phyloP scores from a whole-genome alignment of 225 moss, liverwort and hornwort species.

The Pseudisothecium myosuroides region DNA sequence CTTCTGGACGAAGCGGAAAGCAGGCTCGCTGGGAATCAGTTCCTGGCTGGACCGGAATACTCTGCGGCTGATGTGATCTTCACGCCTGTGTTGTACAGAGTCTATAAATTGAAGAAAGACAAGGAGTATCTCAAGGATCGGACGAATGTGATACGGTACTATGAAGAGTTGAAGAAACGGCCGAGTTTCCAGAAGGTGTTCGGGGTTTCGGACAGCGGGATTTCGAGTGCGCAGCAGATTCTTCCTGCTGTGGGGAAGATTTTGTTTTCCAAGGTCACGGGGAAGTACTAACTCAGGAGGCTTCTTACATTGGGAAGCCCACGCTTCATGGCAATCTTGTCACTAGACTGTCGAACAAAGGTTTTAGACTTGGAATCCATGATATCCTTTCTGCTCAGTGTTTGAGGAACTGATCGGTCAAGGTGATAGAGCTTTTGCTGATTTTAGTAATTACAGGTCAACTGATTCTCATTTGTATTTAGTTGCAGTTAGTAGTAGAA shows the following conservation, averaged over 20 bases:
- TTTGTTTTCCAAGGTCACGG: slow-evolving; percentile 45
- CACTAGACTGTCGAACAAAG: too few species aligned
- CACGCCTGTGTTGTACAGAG: slow-evolving; percentile 45
- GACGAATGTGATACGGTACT: slow-evolving; percentile 43
- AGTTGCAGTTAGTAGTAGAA: not conserved
- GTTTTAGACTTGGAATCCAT: not conserved
- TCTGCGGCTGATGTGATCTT: slow-evolving; percentile 68
- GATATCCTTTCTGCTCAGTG: not conserved
- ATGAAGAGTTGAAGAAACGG: slow-evolving; percentile 44
- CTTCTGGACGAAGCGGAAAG: slow-evolving; percentile 67
- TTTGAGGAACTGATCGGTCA: not conserved
- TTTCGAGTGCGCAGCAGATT: slow-evolving; percentile 12
- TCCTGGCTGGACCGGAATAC: slow-evolving; percentile 62
- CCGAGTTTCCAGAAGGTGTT: slow-evolving; percentile 59
- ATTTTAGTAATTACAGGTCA: not conserved
- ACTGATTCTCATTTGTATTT: not conserved
- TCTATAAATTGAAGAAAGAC: slow-evolving; percentile 33
- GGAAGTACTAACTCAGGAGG: slow-evolving; percentile 15
- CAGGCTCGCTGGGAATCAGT: slow-evolving; percentile 26
- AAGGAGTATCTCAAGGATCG: slow-evolving; percentile 36
- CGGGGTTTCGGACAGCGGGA: slow-evolving; percentile 30
- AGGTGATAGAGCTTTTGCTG: not conserved
- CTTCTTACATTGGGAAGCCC: not conserved
- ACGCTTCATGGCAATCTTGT: not conserved
- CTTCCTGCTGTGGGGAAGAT: slow-evolving; percentile 52